Evolutionary conservation across 495 filamentous ascomycete species (phyloP), one percentile per base, ranked within the genome.

Genomic region (Penicillium malachiteum): DNA sequence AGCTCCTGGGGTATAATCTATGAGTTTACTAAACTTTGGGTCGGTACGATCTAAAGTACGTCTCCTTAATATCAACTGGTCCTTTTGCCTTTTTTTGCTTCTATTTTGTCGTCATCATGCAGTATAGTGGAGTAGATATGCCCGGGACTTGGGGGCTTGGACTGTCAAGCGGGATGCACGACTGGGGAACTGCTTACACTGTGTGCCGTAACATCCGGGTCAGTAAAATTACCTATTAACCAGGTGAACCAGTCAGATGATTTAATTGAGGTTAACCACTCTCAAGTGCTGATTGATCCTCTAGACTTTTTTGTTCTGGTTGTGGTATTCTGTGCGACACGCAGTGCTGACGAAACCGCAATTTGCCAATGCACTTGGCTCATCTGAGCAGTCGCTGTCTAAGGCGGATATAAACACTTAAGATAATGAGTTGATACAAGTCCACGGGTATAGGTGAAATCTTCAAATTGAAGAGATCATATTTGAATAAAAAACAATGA

Each of bases 181-280:
- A 37, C 21, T 44, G 52, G 52, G 35, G 39, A 42, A 18, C 33
- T 34, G 49, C 43, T 41, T 57, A 47, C 49, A 43, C 34, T 10
- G 33, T n/a, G 53, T 50, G 58, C 55, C 54, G 54, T 54, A 16
- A 41, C 44, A 50, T 56, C 44, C 50, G 47, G 12, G 26, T 21
- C 13, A 16, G 12, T 26, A 31, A 35, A 18, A 42, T 56, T 34
- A 3, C 31, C 6, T 33, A 48, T 43, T 17, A n/a, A 32, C 37
- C 59, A 57, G 46, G 39, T 57, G 56, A 61, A 38, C 35, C 21
- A 31, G 56, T 64, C 64, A 66, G 58, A 13, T 63, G 63, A 66
- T 49, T 49, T n/a, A n/a, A n/a, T n/a, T 13, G 50, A 59, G 56
- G 40, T 59, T 59, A 44, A 52, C 34, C 26, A 12, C 38, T 32